A percentile compares a stretch with the other conserved stretches of the same genome.
phyloP scores from a whole-genome alignment of 305 asterid species.

The Solanum hybrid region DNA sequence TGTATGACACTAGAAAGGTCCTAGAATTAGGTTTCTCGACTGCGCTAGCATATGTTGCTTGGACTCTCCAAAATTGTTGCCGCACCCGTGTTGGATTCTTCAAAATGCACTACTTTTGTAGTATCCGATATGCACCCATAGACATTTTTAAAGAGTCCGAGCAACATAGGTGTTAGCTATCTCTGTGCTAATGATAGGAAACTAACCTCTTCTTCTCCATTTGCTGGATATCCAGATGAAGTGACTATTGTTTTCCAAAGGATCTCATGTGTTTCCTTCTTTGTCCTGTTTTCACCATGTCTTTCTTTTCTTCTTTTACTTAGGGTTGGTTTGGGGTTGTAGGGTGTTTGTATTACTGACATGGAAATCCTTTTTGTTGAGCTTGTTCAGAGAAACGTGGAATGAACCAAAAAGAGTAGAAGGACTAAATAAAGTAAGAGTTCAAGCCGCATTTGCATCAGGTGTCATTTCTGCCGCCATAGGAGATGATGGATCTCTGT shows the following conservation, averaged over 20 bases:
- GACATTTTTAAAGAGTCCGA: too few species aligned
- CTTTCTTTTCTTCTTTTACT: neutral
- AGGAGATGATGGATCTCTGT: constrained; percentile 75
- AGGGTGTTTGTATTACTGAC: neutral
- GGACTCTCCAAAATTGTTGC: too few species aligned
- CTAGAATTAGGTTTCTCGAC: neutral
- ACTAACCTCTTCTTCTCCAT: neutral
- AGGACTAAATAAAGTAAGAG: constrained; percentile 54
- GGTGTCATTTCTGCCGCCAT: constrained; percentile 72
- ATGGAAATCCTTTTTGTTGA: neutral
- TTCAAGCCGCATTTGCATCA: constrained; percentile 63
- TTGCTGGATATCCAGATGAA: neutral
- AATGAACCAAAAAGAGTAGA: constrained; percentile 56
- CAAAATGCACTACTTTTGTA: too few species aligned
- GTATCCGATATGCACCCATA: too few species aligned
- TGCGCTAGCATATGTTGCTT: neutral
- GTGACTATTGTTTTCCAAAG: neutral
- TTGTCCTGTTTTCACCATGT: neutral
- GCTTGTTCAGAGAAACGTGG: constrained; percentile 57
- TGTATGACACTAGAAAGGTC: neutral
- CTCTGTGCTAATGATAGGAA: neutral
- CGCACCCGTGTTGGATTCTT: too few species aligned
- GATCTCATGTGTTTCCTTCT: neutral
- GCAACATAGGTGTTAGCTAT: neutral
- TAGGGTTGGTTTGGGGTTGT: neutral